These are phyloP conservation scores for Darksidea phi DNA, from an alignment of 495 filamentous ascomycete genomes.

Conservation along the genomic window DNA sequence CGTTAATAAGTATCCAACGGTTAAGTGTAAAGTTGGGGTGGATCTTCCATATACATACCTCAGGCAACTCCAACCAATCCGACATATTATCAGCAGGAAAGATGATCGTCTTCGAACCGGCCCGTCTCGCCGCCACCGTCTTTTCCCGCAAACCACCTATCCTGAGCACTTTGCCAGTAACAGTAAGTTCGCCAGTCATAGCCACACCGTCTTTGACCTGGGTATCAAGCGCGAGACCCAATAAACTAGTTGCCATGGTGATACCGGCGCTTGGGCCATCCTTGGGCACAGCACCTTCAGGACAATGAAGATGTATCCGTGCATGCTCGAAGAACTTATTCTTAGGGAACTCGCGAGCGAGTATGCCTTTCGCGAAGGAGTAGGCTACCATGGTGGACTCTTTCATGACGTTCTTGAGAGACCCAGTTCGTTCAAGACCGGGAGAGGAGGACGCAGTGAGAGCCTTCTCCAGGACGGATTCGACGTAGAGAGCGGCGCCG, in stretches of 20 bases:
- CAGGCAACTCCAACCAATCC: constrained; percentile 96
- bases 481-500: constrained; percentile 93
- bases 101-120: constrained; percentile 90
- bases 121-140: constrained; percentile 93
- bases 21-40: too few species aligned
- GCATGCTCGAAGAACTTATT: constrained; percentile 98
- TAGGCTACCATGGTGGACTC: constrained; percentile 94
- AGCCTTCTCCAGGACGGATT: constrained; percentile 87
- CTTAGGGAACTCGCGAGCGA: constrained; percentile 78
- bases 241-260: constrained; percentile 91
- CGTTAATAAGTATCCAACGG: too few species aligned
- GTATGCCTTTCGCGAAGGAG: constrained; percentile 86
- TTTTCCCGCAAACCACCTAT: constrained; percentile 97
- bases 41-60: constrained; percentile 59
- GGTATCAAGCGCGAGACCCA: constrained; percentile 77
- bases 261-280: constrained; percentile 94
- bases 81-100: constrained; percentile 93
- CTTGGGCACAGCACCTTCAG: constrained; percentile 94
- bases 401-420: constrained; percentile 96
- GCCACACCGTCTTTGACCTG: constrained; percentile 82
- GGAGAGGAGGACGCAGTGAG: constrained; percentile 69
- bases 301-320: constrained; percentile 92
- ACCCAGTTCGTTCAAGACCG: constrained; percentile 85
- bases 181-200: constrained; percentile 98
- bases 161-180: constrained; percentile 93